Evolutionary conservation across 495 filamentous ascomycete species (phyloP).

Genomic region (Massariosphaeria phaeospora): DNA sequence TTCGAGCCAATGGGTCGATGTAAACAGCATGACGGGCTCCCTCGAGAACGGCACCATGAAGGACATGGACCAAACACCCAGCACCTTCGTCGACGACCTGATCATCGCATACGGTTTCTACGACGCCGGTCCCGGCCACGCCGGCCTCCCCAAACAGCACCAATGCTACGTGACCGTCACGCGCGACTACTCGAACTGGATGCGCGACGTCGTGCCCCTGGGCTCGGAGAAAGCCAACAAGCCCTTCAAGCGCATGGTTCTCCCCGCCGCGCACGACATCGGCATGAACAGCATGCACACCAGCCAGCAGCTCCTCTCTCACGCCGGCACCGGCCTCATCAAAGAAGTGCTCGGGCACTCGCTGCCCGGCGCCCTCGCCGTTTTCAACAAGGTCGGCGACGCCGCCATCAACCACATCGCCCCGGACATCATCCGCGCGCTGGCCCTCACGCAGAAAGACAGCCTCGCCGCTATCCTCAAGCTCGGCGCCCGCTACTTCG

Average conservation of each 20-base stretch:
- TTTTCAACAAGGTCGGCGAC: conserved; percentile 25
- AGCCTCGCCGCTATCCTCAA: conserved; percentile 43
- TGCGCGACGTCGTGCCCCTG: conserved; percentile 43
- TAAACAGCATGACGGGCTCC: conserved; percentile 49
- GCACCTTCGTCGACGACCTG: conserved; percentile 43
- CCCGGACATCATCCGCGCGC: conserved; percentile 49
- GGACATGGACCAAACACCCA: conserved; percentile 43
- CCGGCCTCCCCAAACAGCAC: conserved; percentile 46
- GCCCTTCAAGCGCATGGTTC: conserved; percentile 46
- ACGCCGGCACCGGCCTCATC: conserved; percentile 41
- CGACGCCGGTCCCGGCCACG: conserved; percentile 46
- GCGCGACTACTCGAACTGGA: conserved; percentile 46
- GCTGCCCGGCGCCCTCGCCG: conserved; percentile 12
- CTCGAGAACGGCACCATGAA: conserved; percentile 47
- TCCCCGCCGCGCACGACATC: conserved; percentile 48
- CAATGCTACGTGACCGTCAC: conserved; percentile 52
- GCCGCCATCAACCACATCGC: conserved; percentile 31
- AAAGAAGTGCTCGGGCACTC: conserved; percentile 37
- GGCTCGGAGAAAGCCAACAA: conserved; percentile 43
- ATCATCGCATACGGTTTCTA: conserved; percentile 50
- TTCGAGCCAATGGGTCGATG: conserved; percentile 37
- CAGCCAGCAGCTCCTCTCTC: conserved; percentile 40
- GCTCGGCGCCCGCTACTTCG: conserved; percentile 53
- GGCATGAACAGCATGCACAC: conserved; percentile 54
- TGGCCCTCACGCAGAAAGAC: conserved; percentile 56